These are phyloP conservation scores for Phalaenopsis aphrodite DNA, from an alignment of 106 monocot species.

Conservation along the genomic window DNA sequence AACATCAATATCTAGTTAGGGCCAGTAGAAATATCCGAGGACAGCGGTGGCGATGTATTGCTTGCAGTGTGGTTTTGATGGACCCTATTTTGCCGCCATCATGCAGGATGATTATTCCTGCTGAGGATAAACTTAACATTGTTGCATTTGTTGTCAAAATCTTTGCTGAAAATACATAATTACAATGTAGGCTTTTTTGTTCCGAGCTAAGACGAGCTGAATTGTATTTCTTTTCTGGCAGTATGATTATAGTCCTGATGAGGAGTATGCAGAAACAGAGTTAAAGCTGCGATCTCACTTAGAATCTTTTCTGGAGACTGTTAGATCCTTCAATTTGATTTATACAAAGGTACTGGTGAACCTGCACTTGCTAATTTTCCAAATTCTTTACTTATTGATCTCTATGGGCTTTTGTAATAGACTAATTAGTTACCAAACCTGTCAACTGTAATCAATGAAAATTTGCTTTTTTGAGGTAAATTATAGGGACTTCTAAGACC, in stretches of 20 bases:
- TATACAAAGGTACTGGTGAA: slow-evolving; percentile 64
- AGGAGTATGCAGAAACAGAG: slow-evolving; percentile 87
- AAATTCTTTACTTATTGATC: neutral
- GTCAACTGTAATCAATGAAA: neutral
- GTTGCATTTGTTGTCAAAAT: neutral
- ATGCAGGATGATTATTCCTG: neutral
- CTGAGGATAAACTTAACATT: neutral
- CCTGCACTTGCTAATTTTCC: neutral
- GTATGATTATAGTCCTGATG: slow-evolving; percentile 94
- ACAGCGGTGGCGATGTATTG: too few species aligned
- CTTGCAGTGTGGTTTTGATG: neutral
- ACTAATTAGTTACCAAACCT: neutral
- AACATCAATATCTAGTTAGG: too few species aligned
- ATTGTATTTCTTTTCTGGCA: slow-evolving; percentile 15
- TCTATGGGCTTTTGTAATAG: neutral
- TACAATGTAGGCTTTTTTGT: neutral
- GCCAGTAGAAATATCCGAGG: too few species aligned
- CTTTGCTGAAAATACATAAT: neutral
- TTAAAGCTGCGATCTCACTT: slow-evolving; percentile 56
- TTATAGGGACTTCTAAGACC: neutral
- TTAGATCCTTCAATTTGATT: slow-evolving; percentile 80
- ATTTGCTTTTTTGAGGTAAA: neutral
- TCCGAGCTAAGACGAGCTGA: neutral
- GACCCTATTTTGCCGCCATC: neutral
- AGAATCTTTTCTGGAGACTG: slow-evolving; percentile 87